phyloP scores from a whole-genome alignment of 768 basidiomycete species.

The Dacryopinax primogenitus region DNA sequence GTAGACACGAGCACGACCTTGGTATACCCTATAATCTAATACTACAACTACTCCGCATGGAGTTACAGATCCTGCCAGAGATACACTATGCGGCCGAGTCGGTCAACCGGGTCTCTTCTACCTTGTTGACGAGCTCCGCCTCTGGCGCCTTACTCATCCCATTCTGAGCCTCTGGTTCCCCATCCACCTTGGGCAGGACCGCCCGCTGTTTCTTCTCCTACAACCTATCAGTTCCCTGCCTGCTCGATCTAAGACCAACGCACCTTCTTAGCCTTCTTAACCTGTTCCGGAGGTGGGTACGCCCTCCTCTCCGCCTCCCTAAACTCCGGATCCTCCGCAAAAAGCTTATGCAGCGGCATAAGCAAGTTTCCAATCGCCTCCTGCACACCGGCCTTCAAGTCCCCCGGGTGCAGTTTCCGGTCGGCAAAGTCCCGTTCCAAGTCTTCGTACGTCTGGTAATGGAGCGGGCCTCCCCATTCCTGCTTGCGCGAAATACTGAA shows the following conservation, averaged over 20 bases:
- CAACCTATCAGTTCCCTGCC: not conserved
- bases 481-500: conserved; percentile 67
- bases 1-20: not conserved
- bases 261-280: conserved; percentile 13
- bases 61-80: not conserved
- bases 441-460: conserved; percentile 54
- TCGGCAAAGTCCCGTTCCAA: conserved; percentile 62
- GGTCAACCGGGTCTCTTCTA: not conserved
- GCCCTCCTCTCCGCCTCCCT: conserved; percentile 60
- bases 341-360: conserved; percentile 67
- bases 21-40: not conserved
- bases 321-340: conserved; percentile 69
- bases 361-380: conserved; percentile 62
- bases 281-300: conserved; percentile 44
- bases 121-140: conserved; percentile 2
- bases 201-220: conserved; percentile 4
- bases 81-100: not conserved
- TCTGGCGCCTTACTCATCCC: not conserved
- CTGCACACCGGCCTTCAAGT: conserved; percentile 68
- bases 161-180: too few relatives aligned
- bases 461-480: conserved; percentile 57
- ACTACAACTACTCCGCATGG: not conserved
- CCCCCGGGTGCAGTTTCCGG: conserved; percentile 74
- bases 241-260: not conserved
- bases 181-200: too few relatives aligned